phyloP scores from a whole-genome alignment of 345 rosid genomes.

The Xanthoceras sorbifolium region DNA sequence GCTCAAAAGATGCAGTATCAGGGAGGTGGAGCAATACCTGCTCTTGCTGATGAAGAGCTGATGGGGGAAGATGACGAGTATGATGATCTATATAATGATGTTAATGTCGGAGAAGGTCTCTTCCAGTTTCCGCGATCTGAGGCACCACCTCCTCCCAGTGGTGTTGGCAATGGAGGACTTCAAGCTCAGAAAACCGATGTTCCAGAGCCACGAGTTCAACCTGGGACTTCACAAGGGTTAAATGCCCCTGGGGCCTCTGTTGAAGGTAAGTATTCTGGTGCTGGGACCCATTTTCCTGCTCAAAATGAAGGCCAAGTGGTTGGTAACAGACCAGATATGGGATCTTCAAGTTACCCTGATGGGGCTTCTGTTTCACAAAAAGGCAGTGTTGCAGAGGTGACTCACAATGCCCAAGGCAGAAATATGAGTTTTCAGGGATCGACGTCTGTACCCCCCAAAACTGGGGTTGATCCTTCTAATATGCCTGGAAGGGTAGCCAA shows the following conservation, averaged over 20 bases:
- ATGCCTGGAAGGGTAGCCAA: constrained; percentile 46
- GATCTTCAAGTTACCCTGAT: constrained; percentile 45
- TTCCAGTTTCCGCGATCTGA: constrained; percentile 60
- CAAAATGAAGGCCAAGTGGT: constrained; percentile 39
- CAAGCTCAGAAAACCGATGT: constrained; percentile 39
- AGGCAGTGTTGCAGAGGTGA: constrained; percentile 36
- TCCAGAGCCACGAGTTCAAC: constrained; percentile 44
- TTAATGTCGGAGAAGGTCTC: constrained; percentile 81
- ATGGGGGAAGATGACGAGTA: constrained; percentile 85
- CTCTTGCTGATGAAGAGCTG: constrained; percentile 76
- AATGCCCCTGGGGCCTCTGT: constrained; percentile 42
- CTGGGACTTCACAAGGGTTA: constrained; percentile 39
- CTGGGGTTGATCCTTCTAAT: constrained; percentile 42
- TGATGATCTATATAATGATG: constrained; percentile 87
- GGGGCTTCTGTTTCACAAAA: constrained; percentile 50
- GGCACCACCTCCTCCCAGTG: constrained; percentile 39
- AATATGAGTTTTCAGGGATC: constrained; percentile 53
- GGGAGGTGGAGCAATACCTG: constrained; percentile 81
- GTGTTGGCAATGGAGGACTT: constrained; percentile 40
- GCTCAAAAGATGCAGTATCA: constrained; percentile 62
- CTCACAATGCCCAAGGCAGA: constrained; percentile 47
- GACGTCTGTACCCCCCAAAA: constrained; percentile 39
- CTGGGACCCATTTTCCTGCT: constrained; percentile 33
- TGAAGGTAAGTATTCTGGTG: constrained; percentile 51
- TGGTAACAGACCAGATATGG: constrained; percentile 50